Percentiles rank a stretch among this genome's conserved stretches.
Conservation (phyloP, 192 early-diverging fungal species). For the Geranomyces michiganensis region DNA sequence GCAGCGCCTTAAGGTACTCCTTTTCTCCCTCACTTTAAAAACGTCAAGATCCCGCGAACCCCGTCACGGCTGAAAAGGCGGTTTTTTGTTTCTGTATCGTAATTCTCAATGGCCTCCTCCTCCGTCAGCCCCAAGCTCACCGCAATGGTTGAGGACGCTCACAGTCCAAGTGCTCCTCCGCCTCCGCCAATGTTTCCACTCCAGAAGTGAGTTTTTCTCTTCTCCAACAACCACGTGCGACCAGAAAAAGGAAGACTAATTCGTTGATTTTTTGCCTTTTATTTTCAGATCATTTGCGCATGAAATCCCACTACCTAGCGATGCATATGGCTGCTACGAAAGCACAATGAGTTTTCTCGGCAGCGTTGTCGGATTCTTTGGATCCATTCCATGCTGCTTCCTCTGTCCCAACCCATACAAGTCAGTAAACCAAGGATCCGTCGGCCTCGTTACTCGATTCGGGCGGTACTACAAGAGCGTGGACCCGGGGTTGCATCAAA, state of each 20-base stretch:
- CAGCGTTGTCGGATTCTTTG: constrained; percentile 9
- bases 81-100: no score
- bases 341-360: constrained; percentile 18
- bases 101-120: no score
- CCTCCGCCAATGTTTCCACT: constrained; percentile 27
- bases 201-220: background rate
- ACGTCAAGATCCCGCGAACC: no score
- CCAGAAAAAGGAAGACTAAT: no score
- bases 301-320: constrained; percentile 18
- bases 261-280: no score
- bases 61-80: no score
- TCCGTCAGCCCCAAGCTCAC: no score
- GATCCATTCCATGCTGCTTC: constrained; percentile 27
- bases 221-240: no score
- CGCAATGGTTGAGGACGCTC: no score
- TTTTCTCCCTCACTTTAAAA: no score
- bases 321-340: constrained; percentile 24
- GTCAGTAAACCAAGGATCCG: constrained; percentile 68
- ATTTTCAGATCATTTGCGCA: constrained; percentile 1
- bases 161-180: no score
- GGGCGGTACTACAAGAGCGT: constrained; percentile 55
- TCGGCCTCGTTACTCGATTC: constrained; percentile 70
- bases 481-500: constrained; percentile 52
- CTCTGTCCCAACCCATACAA: constrained; percentile 62
- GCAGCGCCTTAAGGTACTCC: no score